Evolutionary conservation across 176 grass and related monocot genomes (phyloP), one percentile per base, ranked within the genome.

Genomic region (Rhynchospora pubera): DNA sequence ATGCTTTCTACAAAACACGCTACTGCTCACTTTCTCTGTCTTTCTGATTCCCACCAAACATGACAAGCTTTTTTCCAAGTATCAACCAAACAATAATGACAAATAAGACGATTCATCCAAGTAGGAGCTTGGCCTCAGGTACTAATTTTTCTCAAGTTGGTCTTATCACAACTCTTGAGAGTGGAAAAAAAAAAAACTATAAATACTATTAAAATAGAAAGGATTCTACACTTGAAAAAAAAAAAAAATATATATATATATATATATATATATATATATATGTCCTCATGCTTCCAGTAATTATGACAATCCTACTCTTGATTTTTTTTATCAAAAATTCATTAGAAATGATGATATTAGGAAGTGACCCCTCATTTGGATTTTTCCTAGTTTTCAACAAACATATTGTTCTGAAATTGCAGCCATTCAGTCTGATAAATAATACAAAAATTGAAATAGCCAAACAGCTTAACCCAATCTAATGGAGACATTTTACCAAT

Each of bases 31-130:
- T 51, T 24, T 51, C 69, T 73, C 69, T 10, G 8, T 12, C 21
- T 68, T 11, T 16, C 34, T 19, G 15, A 68, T 68, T 63, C 65
- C 13, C 65, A 68, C 32, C n/a, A 44, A 47, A 14, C 45, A 24
- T 50, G 21, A 3, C 43, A 74, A 51, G 48, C 10, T 24, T 74
- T 50, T 50, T 74, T 74, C 21, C 4, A 1, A 74, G 18, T 51
- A 50, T 75, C 71, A 75, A 52, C 71, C 19, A 75, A 75, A 50
- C 44, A 75, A 51, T 75, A 8, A 53, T 75, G 12, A 52, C 7
- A 53, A 75, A 75, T 30, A 75, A 75, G 71, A 75, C 66, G 44
- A 19, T 30, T 70, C 66, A 21, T 70, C 15, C 66, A n/a, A 70
- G 13, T 19, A 70, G 39, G 39, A 48, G 39, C 65, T 75, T 47